Percentiles rank a stretch among this genome's conserved stretches.
Evolutionary conservation across 768 basidiomycete species (phyloP).

Genomic region (Tylopilus rubrobrunneus): DNA sequence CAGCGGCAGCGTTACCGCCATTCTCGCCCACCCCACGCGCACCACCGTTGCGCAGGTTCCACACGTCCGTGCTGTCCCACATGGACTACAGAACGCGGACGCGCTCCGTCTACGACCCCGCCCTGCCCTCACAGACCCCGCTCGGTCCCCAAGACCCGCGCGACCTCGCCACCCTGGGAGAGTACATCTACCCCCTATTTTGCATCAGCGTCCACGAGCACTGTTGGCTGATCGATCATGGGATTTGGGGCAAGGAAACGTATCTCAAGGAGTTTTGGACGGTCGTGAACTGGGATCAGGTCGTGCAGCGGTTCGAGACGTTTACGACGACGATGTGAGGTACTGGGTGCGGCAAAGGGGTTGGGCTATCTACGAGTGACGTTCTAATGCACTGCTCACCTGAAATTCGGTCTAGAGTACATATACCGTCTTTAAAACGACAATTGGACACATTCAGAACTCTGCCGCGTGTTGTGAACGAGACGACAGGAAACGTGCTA

Average conservation of each 20-base stretch:
- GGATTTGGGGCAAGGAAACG: constrained; percentile 87
- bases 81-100: constrained; percentile 8
- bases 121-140: background rate
- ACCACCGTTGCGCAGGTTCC: no score
- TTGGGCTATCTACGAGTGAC: constrained; percentile 5
- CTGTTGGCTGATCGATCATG: constrained; percentile 85
- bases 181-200: constrained; percentile 67
- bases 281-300: constrained; percentile 73
- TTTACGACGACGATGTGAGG: constrained; percentile 18
- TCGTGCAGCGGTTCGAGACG: constrained; percentile 33
- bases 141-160: constrained; percentile 16
- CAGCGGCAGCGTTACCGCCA: constrained; percentile 34
- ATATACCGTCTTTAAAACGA: constrained; percentile 15
- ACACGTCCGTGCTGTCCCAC: constrained; percentile 16
- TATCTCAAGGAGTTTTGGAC: constrained; percentile 84
- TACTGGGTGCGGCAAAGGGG: background rate
- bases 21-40: constrained; percentile 41
- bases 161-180: constrained; percentile 39
- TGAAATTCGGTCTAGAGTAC: constrained; percentile 9
- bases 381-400: constrained; percentile 24
- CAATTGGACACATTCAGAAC: no score
- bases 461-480: no score
- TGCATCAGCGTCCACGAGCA: constrained; percentile 81
- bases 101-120: constrained; percentile 29
- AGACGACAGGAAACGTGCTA: no score